Percentiles rank a stretch among this genome's conserved stretches.
Evolutionary conservation across 805 yeast species (phyloP).

Genomic region (Hanseniaspora clermontiae): DNA sequence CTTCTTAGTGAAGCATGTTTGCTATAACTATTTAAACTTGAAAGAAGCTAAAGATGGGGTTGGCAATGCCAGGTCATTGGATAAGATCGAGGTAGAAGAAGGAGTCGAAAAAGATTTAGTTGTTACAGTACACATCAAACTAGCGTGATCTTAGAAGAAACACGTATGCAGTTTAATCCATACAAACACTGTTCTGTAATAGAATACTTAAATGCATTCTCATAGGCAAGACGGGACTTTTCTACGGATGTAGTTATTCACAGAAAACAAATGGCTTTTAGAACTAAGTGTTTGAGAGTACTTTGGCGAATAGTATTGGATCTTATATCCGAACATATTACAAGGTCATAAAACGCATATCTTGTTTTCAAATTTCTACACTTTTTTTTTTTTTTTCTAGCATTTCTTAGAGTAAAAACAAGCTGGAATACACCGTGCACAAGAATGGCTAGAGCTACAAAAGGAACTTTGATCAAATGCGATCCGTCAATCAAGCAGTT

Average conservation of each 20-base stretch:
- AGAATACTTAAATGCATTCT: no score
- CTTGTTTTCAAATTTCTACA: no score
- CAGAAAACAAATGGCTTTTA: no score
- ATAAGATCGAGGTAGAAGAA: background rate
- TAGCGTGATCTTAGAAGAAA: no score
- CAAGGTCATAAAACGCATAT: background rate
- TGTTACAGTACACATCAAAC: background rate
- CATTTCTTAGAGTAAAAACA: background rate
- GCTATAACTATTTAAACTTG: background rate
- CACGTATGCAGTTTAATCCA: no score
- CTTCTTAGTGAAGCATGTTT: constrained; percentile 3
- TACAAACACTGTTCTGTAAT: no score
- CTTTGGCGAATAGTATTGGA: no score
- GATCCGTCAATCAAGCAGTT: constrained; percentile 90
- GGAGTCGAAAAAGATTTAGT: background rate
- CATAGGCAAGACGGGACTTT: no score
- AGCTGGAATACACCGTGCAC: background rate
- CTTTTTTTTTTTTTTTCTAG: no score
- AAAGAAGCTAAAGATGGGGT: background rate
- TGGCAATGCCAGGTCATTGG: background rate
- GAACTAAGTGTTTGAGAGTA: no score
- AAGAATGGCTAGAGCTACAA: constrained; percentile 42
- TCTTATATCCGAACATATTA: background rate
- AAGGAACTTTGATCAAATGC: constrained; percentile 46
- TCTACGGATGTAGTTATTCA: no score